These are phyloP conservation scores for Baorangia bicolor DNA, from an alignment of 768 basidiomycete genomes.

Conservation along the genomic window DNA sequence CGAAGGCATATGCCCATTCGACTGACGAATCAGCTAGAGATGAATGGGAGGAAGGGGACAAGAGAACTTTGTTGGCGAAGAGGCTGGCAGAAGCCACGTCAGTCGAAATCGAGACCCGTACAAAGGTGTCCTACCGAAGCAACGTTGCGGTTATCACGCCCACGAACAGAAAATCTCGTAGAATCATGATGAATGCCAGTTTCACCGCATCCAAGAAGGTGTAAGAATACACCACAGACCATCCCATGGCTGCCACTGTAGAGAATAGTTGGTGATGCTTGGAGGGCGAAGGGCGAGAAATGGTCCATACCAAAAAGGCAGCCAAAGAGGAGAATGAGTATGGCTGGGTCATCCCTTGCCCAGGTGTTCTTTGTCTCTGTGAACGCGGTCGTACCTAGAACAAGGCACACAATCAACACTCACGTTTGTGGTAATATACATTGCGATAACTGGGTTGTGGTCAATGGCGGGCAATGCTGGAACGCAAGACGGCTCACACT, in stretches of 20 bases:
- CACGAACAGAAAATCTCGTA: slow-evolving; percentile 83
- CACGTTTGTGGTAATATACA: slow-evolving; percentile 97
- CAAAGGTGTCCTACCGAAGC: slow-evolving; percentile 53
- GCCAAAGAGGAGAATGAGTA: slow-evolving; percentile 79
- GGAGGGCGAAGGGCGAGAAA: neutral
- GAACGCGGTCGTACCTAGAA: neutral
- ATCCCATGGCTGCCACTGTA: slow-evolving; percentile 76
- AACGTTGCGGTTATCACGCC: slow-evolving; percentile 74
- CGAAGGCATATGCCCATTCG: slow-evolving; percentile 95
- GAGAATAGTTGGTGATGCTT: neutral
- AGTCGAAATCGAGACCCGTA: slow-evolving; percentile 9
- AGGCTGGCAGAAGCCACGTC: slow-evolving; percentile 42
- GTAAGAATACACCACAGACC: slow-evolving; percentile 83
- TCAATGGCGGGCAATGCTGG: slow-evolving; percentile 8
- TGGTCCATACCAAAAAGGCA: slow-evolving; percentile 62
- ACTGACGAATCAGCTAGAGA: slow-evolving; percentile 68
- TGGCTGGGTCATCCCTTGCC: slow-evolving; percentile 97
- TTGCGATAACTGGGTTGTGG: slow-evolving; percentile 71
- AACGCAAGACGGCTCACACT: slow-evolving; percentile 58
- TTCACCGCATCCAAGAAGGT: slow-evolving; percentile 52
- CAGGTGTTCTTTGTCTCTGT: slow-evolving; percentile 97
- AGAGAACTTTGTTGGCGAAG: slow-evolving; percentile 66
- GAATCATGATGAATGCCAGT: slow-evolving; percentile 77
- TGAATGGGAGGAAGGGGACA: slow-evolving; percentile 72
- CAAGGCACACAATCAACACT: slow-evolving; percentile 22